phyloP scores from a whole-genome alignment of 2,329 filamentous ascomycete genomes.

The Claviceps maximensis region DNA sequence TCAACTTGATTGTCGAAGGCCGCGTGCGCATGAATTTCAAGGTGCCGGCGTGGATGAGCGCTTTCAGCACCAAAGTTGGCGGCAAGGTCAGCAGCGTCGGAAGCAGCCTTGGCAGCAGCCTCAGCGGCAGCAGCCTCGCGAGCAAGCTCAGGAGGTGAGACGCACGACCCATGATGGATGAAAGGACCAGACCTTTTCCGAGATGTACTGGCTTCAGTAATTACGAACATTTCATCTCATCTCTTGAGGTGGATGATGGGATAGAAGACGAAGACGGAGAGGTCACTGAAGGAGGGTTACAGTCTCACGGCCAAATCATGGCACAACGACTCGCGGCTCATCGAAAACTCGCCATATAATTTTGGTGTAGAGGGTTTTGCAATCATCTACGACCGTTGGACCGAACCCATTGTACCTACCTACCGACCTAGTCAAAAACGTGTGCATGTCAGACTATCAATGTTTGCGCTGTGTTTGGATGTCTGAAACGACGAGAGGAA shows the following conservation, averaged over 20 bases:
- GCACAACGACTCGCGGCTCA: conserved; percentile 44
- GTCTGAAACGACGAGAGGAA: too few species aligned
- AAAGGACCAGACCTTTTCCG: too few species aligned
- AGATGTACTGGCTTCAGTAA: too few species aligned
- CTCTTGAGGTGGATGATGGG: conserved; percentile 38
- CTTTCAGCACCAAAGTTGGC: conserved; percentile 28
- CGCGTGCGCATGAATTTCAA: conserved; percentile 51
- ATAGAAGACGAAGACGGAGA: conserved; percentile 45
- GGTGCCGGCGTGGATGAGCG: conserved; percentile 30
- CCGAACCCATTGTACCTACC: too few species aligned
- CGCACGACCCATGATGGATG: too few species aligned
- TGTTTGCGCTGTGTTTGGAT: too few species aligned
- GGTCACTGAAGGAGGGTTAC: conserved; percentile 24
- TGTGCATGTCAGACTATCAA: too few species aligned
- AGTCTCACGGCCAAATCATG: conserved; percentile 35
- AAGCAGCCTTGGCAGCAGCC: conserved; percentile 34
- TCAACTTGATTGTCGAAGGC: conserved; percentile 80
- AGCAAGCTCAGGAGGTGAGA: conserved; percentile 19
- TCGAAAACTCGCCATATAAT: too few species aligned
- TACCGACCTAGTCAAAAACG: too few species aligned
- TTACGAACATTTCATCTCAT: too few species aligned
- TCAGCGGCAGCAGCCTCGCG: conserved; percentile 9
- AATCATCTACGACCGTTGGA: too few species aligned
- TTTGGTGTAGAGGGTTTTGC: too few species aligned
- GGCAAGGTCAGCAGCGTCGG: conserved; percentile 19